These are phyloP conservation scores for Juglanconis sp. DNA, from an alignment of 2,329 filamentous ascomycete genomes.

Conservation along the genomic window DNA sequence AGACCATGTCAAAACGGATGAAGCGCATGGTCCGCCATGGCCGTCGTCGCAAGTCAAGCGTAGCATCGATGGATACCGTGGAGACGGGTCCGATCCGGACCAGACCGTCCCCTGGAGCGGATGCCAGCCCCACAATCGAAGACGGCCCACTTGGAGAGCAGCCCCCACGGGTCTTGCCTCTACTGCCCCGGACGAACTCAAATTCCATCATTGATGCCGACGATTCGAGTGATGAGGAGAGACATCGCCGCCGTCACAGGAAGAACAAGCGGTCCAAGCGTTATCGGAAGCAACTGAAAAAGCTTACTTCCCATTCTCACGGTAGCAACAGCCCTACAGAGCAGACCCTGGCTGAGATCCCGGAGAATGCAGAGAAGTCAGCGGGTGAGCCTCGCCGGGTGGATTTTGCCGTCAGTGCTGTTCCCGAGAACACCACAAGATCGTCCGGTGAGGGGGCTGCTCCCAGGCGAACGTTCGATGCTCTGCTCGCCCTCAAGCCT, in stretches of 20 bases:
- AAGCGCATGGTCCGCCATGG: constrained; percentile 70
- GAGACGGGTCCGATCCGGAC: constrained; percentile 30
- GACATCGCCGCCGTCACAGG: constrained; percentile 26
- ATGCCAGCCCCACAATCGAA: constrained; percentile 32
- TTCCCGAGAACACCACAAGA: neutral
- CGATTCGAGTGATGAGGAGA: constrained; percentile 47
- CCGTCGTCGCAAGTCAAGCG: constrained; percentile 73
- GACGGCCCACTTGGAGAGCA: constrained; percentile 37
- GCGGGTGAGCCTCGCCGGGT: constrained; percentile 51
- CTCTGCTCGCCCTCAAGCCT: constrained; percentile 59
- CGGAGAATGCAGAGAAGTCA: constrained; percentile 20
- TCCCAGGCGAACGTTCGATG: constrained; percentile 48
- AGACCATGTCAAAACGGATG: constrained; percentile 71
- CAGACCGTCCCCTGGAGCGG: constrained; percentile 41
- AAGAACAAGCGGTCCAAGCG: constrained; percentile 39
- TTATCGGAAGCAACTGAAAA: constrained; percentile 42
- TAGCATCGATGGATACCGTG: constrained; percentile 61
- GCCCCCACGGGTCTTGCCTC: constrained; percentile 27
- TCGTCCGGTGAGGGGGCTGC: constrained; percentile 1
- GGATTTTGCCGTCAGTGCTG: constrained; percentile 48
- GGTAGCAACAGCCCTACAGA: constrained; percentile 26
- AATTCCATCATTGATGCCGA: constrained; percentile 28
- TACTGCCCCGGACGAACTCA: constrained; percentile 34
- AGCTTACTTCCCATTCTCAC: constrained; percentile 34
- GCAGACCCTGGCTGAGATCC: constrained; percentile 32